Conservation (phyloP, 106 monocot genomes). For the Narthecium ossifragum region DNA sequence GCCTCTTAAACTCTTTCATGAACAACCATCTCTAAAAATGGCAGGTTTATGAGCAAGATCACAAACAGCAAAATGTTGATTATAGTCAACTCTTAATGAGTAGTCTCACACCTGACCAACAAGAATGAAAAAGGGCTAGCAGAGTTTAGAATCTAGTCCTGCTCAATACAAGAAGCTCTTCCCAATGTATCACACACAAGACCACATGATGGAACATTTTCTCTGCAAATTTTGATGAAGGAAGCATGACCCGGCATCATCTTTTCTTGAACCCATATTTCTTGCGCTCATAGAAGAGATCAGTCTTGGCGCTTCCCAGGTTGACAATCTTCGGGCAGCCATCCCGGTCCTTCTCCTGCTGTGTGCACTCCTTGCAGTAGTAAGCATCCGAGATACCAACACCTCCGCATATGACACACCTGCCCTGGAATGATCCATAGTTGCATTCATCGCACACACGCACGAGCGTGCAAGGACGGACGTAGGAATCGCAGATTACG, state of each 20-base stretch:
- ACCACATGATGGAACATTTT: too few species aligned
- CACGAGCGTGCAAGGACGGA: slow-evolving; percentile 74
- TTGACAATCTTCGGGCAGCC: slow-evolving; percentile 89
- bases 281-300: slow-evolving; percentile 84
- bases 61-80: too few species aligned
- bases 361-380: slow-evolving; percentile 78
- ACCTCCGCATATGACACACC: slow-evolving; percentile 80
- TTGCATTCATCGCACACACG: slow-evolving; percentile 85
- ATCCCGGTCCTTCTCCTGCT: slow-evolving; percentile 83
- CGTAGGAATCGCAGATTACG: slow-evolving; percentile 77
- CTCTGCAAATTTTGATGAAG: too few species aligned
- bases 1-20: too few species aligned
- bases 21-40: too few species aligned
- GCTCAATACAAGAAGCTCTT: too few species aligned
- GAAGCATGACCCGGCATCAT: not conserved
- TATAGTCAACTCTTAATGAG: too few species aligned
- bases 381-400: slow-evolving; percentile 83
- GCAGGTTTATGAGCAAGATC: too few species aligned
- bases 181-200: too few species aligned
- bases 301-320: slow-evolving; percentile 81
- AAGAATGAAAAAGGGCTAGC: too few species aligned
- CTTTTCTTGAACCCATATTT: slow-evolving; percentile 82
- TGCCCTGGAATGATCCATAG: slow-evolving; percentile 76
- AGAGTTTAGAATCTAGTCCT: too few species aligned
- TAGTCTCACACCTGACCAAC: too few species aligned